A percentile compares a stretch with the other conserved stretches of the same genome.
phyloP scores from a whole-genome alignment of 495 filamentous ascomycete species.

The Aspergillus cristatus region DNA sequence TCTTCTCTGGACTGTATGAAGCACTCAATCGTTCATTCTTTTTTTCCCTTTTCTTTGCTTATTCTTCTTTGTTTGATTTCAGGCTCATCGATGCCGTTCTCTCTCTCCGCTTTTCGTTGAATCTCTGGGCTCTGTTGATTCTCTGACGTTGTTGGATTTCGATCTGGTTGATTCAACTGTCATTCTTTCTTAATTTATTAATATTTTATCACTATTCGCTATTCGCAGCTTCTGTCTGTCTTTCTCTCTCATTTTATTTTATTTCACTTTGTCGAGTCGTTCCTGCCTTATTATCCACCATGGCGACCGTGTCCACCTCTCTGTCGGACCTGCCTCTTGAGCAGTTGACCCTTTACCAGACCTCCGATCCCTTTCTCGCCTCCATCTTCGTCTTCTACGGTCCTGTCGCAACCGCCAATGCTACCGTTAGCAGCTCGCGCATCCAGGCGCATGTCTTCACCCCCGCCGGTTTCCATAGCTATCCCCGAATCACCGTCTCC shows the following conservation, averaged over 20 bases:
- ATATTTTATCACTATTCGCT: not conserved
- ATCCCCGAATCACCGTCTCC: conserved; percentile 81
- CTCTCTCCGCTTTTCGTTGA: too few species aligned
- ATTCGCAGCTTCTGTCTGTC: not conserved
- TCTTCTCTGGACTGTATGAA: conserved; percentile 11
- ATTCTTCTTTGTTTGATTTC: not conserved
- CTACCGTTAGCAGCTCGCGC: conserved; percentile 76
- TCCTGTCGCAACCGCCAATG: conserved; percentile 70
- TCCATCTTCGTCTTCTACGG: conserved; percentile 81
- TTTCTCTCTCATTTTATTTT: conserved; percentile 2
- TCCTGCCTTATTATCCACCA: conserved; percentile 16
- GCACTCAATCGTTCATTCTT: conserved; percentile 3
- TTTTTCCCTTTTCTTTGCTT: conserved; percentile 1
- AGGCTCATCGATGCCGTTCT: not conserved
- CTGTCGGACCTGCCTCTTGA: conserved; percentile 55
- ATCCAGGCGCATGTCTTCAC: conserved; percentile 90
- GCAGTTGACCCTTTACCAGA: conserved; percentile 70
- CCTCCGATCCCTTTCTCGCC: conserved; percentile 65
- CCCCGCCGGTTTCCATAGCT: conserved; percentile 77
- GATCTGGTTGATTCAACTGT: too few species aligned
- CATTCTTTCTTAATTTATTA: conserved; percentile 1
- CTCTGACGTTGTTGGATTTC: too few species aligned
- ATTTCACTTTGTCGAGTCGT: conserved; percentile 3
- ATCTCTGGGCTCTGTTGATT: too few species aligned
- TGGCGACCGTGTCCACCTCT: conserved; percentile 26